Evolutionary conservation across 805 yeast genomes (phyloP).

Genomic region (Kurtzmaniella fragi): DNA sequence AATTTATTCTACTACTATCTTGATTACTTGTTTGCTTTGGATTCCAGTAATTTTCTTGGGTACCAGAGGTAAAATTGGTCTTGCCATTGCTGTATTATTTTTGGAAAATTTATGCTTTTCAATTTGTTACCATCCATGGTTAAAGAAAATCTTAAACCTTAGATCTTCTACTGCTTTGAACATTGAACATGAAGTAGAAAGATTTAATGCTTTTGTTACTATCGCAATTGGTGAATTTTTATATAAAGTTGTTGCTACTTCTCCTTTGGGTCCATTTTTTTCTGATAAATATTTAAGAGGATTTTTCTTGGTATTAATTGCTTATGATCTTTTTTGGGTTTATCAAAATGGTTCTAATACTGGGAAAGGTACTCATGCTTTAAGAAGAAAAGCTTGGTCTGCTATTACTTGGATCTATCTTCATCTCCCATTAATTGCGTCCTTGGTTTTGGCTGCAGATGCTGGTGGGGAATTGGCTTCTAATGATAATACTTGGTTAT

Average conservation of each 20-base stretch:
- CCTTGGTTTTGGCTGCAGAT: constrained; percentile 53
- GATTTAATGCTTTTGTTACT: constrained; percentile 52
- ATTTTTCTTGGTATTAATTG: constrained; percentile 40
- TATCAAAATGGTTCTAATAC: constrained; percentile 52
- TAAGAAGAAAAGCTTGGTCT: constrained; percentile 41
- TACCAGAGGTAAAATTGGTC: constrained; percentile 42
- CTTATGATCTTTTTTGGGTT: constrained; percentile 48
- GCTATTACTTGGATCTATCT: constrained; percentile 43
- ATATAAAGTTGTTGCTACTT: constrained; percentile 45
- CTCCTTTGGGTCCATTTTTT: constrained; percentile 46
- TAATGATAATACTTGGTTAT: constrained; percentile 14
- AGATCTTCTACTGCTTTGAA: constrained; percentile 55
- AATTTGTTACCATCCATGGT: constrained; percentile 43
- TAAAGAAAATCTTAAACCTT: constrained; percentile 37
- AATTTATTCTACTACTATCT: constrained; percentile 25
- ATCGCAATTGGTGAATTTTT: constrained; percentile 65
- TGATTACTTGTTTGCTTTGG: constrained; percentile 42
- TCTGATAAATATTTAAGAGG: constrained; percentile 43
- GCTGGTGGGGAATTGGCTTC: constrained; percentile 47
- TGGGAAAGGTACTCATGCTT: constrained; percentile 46
- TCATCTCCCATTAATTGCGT: constrained; percentile 50
- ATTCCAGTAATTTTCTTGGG: constrained; percentile 46
- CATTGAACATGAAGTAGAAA: constrained; percentile 63
- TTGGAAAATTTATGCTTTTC: constrained; percentile 38
- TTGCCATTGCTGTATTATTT: constrained; percentile 34